Percentiles rank a stretch among this genome's conserved stretches.
These are phyloP conservation scores for Puccinia hordei DNA, from an alignment of 1,284 basidiomycete genomes.

Conservation along the genomic window DNA sequence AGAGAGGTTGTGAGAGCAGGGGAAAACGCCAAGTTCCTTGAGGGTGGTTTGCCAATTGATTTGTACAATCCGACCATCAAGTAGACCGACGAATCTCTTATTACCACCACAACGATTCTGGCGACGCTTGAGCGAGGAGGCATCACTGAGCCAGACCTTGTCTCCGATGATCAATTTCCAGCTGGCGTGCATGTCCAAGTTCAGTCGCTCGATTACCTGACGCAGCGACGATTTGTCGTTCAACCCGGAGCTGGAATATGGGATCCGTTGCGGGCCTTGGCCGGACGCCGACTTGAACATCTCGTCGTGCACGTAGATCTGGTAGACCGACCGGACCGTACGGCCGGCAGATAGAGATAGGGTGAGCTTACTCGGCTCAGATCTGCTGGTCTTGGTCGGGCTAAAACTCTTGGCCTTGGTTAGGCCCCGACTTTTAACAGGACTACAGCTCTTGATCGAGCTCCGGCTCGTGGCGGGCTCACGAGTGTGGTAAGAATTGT, in stretches of 20 bases:
- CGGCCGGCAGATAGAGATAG: constrained; percentile 1
- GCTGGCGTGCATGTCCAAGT: neutral
- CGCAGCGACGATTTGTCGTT: constrained; percentile 1
- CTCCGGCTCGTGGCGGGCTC: neutral
- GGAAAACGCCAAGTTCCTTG: constrained; percentile 9
- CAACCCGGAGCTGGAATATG: neutral
- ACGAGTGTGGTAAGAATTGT: neutral
- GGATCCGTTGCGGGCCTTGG: constrained; percentile 25
- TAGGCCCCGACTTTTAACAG: neutral
- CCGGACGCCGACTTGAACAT: constrained; percentile 17
- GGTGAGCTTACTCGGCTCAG: neutral
- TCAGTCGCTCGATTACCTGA: constrained; percentile 14
- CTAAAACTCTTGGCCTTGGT: neutral
- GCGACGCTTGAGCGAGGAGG: neutral
- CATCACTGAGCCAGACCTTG: constrained; percentile 16
- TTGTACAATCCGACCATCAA: constrained; percentile 5
- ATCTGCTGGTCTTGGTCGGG: neutral
- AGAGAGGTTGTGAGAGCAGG: neutral
- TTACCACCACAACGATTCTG: neutral
- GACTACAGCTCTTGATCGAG: neutral
- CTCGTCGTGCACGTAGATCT: constrained; percentile 15
- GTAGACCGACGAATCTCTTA: neutral
- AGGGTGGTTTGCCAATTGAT: neutral
- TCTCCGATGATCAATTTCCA: constrained; percentile 36
- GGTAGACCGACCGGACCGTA: constrained; percentile 19